phyloP scores from a whole-genome alignment of 2,329 filamentous ascomycete species.

The Hawksworthiomyces lignivorus region DNA sequence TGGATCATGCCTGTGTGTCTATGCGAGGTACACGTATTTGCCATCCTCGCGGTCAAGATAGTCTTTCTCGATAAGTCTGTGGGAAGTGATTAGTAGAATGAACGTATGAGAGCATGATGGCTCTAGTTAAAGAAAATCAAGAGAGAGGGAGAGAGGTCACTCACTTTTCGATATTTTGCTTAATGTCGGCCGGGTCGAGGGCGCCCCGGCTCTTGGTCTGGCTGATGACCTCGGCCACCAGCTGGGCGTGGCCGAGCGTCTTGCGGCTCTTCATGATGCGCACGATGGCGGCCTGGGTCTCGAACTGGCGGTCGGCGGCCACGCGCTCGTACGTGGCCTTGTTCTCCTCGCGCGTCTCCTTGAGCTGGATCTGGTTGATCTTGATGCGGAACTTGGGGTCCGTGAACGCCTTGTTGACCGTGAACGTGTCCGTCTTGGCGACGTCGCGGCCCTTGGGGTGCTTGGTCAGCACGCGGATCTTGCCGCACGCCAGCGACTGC shows the following conservation, averaged over 20 bases:
- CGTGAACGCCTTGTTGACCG: conserved; percentile 67
- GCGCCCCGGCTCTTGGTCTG: conserved; percentile 81
- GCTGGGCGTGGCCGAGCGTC: conserved; percentile 73
- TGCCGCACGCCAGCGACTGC: conserved; percentile 90
- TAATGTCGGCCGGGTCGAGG: conserved; percentile 80
- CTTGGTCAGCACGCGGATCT: conserved; percentile 76
- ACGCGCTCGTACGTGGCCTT: conserved; percentile 88
- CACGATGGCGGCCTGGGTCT: conserved; percentile 95
- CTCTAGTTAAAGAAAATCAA: conserved; percentile 6
- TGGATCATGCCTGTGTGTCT: too few relatives aligned
- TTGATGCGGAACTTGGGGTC: conserved; percentile 87
- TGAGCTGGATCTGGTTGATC: conserved; percentile 97
- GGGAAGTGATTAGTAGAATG: background rate
- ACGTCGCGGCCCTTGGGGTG: conserved; percentile 80
- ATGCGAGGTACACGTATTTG: conserved; percentile 64
- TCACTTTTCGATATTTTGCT: conserved; percentile 92
- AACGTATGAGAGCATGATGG: too few relatives aligned
- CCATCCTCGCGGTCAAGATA: conserved; percentile 77
- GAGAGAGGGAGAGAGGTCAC: conserved; percentile 25
- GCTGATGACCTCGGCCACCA: conserved; percentile 87
- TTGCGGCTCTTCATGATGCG: conserved; percentile 95
- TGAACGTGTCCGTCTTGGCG: conserved; percentile 70
- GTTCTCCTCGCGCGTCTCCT: conserved; percentile 93
- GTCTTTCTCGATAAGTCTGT: conserved; percentile 82
- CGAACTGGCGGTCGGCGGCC: conserved; percentile 81